Evolutionary conservation across 1,139 yeast species (phyloP), one percentile per base, ranked within the genome.

Genomic region (Lodderomyces theae): DNA sequence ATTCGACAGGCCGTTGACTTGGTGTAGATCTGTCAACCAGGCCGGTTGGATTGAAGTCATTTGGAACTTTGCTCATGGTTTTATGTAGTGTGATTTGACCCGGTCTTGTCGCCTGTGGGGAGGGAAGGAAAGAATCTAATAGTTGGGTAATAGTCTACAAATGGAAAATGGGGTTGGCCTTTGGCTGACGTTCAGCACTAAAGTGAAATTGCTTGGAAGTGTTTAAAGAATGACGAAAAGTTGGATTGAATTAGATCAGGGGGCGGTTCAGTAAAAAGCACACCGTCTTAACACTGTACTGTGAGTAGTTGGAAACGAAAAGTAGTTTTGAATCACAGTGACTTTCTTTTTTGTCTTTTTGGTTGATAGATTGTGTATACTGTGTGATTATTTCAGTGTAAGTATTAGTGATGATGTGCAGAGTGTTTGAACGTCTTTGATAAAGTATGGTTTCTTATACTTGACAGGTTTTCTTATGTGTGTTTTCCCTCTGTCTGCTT

Each of bases 171-270:
- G n/a, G n/a, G n/a, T n/a, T n/a, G 9, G 9, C 23, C 23, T 21
- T 9, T 21, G 9, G 9, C 8, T 21, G 23, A 9, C 5, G 23
- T 21, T 6, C 5, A 21, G 23, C 23, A 21, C 23, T 9, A 12
- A 23, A 26, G 7, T 3, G 4, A 26, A 26, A 12, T 12, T 3
- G 13, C 6, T 28, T 15, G 31, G 18, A 28, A 15, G 18, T 28
- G 5, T 15, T 28, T 28, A 32, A 32, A 32, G 35, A 32, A 32
- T 21, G 35, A 32, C 35, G 35, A 32, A 32, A 31, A 32, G 35
- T 32, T 32, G 35, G 35, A 32, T 32, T 16, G 18, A 31, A 16
- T 17, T 30, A 16, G 15, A 18, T 30, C 13, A 30, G 33, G 19
- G 33, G 33, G 7, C 16, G 22, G 6, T 30, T 30, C 4, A 5